Conservation (phyloP, 345 rosid genomes). For the Adansonia digitata region DNA sequence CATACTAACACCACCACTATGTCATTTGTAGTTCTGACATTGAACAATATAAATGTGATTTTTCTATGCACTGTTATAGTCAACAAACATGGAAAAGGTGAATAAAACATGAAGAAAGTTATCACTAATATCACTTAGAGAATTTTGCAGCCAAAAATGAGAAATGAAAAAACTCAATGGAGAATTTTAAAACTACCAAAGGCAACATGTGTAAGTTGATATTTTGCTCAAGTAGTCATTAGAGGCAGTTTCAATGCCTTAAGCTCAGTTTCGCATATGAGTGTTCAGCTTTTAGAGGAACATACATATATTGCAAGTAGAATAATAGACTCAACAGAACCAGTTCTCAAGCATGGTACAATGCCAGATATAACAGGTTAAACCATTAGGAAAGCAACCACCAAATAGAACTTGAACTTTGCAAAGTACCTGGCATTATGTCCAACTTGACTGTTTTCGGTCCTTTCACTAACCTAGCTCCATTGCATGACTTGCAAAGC, state of each 20-base stretch:
- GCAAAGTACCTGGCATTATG: conserved; percentile 64
- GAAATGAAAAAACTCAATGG: too few species aligned
- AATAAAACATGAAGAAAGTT: neutral
- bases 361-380: neutral
- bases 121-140: neutral
- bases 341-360: too few species aligned
- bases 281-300: neutral
- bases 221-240: neutral
- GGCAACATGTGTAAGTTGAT: neutral
- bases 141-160: too few species aligned
- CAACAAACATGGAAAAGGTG: neutral
- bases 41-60: neutral
- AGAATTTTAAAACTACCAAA: too few species aligned
- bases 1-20: too few species aligned
- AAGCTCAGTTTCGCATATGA: neutral
- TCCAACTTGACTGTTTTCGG: conserved; percentile 76
- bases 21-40: neutral
- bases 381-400: conserved; percentile 4
- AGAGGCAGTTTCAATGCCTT: neutral
- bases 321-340: neutral
- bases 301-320: neutral
- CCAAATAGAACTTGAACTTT: neutral
- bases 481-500: conserved; percentile 85
- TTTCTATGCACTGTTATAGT: neutral
- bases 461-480: conserved; percentile 72